Evolutionary conservation across 345 rosid species (phyloP), one percentile per base, ranked within the genome.

Genomic region (Anastatica hierochuntica): DNA sequence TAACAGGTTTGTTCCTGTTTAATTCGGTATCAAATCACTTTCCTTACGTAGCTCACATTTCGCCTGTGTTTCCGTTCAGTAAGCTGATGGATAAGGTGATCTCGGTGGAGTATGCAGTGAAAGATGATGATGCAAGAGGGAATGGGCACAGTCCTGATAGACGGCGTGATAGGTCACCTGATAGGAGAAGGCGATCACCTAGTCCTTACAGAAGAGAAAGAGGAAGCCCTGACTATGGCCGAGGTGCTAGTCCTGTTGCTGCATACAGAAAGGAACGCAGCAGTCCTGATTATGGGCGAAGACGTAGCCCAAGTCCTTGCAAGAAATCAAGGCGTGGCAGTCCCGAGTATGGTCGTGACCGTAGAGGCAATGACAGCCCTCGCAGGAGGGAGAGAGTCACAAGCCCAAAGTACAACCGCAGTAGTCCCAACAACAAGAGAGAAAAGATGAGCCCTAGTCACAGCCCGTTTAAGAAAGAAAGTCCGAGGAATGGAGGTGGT

Each of bases 211-310:
- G 77, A 14, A 87, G 85, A 59, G 92, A 84, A 47, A 76, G 95
- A 58, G 97, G 84, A 2, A 92, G 94, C 70, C 98, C 96, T 46
- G 96, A 92, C 60, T 84, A 92, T 70, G 96, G 96, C 6, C 88
- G 76, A 60, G 94, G 94, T 35, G 68, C 77, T 47, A 83, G 84
- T 67, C 92, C 76, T 8, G 73, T 74, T 55, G 77, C 52, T n/a
- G 46, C 77, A 29, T 60, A 76, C 63, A 53, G 63, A 17, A 80
- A 72, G 55, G 89, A 77, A 35, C 78, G 94, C 65, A 79, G 60
- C 17, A 86, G 95, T 63, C 90, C 90, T 63, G 83, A 81, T 53
- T 85, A 86, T 72, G 90, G 88, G n/a, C 83, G 75, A 46, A 68
- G 73, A 27, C 78, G 88, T 66, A 74, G 88, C 69, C 74, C 78